Conservation (phyloP, 2,329 filamentous ascomycete genomes). For the Cercospora berteroae region DNA sequence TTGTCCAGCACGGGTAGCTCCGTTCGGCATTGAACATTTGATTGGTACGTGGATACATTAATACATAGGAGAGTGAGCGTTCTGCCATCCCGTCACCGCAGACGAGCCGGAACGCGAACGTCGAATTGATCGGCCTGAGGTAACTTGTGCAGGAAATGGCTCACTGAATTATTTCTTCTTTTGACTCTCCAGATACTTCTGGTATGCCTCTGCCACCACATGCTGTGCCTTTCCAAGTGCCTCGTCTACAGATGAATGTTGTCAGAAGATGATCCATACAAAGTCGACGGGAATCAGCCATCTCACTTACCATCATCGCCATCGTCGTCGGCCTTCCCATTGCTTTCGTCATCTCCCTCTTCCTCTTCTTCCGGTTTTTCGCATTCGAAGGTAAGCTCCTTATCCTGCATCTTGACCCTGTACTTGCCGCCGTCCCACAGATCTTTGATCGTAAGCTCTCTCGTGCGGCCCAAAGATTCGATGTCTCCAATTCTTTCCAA, state of each 20-base stretch:
- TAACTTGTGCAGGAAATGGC: neutral
- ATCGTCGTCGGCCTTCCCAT: constrained; percentile 11
- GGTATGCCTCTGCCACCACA: neutral
- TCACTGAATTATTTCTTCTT: neutral
- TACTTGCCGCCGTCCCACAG: constrained; percentile 83
- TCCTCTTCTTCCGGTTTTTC: constrained; percentile 32
- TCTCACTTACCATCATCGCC: constrained; percentile 5
- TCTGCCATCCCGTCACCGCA: neutral
- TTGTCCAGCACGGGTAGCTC: neutral
- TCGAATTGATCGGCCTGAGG: neutral
- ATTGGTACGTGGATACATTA: neutral
- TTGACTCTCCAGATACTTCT: constrained; percentile 6
- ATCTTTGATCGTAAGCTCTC: constrained; percentile 93
- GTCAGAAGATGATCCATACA: neutral
- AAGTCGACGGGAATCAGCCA: neutral
- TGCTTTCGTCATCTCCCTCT: constrained; percentile 24
- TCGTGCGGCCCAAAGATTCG: constrained; percentile 87
- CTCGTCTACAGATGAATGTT: neutral
- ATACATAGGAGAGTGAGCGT: neutral
- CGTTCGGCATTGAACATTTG: neutral
- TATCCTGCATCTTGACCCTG: constrained; percentile 55
- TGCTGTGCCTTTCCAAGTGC: neutral
- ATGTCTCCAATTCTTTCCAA: constrained; percentile 86
- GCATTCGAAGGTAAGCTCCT: constrained; percentile 50
- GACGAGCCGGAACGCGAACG: neutral